phyloP scores from a whole-genome alignment of 2,329 filamentous ascomycete genomes.

The Rugonectria rugulosa region DNA sequence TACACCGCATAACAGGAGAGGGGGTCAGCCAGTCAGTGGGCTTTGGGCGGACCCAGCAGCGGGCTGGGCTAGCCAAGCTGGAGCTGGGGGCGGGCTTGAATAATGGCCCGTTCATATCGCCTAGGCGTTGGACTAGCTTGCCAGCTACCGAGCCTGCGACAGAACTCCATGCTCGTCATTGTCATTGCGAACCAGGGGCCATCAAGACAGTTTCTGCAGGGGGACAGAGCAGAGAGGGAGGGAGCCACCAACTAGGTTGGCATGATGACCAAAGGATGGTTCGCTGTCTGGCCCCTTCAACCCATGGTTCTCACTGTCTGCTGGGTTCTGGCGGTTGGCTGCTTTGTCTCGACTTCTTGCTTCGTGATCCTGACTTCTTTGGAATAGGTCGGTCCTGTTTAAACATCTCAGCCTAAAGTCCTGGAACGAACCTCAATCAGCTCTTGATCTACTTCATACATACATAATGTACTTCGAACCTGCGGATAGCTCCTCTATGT shows the following conservation, averaged over 20 bases:
- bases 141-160: constrained; percentile 40
- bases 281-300: background rate
- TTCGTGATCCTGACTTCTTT: background rate
- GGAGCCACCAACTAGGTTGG: background rate
- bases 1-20: constrained; percentile 3
- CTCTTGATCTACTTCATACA: no score
- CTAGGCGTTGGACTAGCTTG: constrained; percentile 29
- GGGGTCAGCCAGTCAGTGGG: constrained; percentile 6
- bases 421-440: no score
- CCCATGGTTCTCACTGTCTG: background rate
- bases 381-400: background rate
- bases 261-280: background rate
- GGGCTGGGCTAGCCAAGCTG: constrained; percentile 29
- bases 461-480: no score
- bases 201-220: constrained; percentile 8
- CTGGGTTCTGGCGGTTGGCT: background rate
- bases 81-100: constrained; percentile 32
- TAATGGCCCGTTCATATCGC: constrained; percentile 35
- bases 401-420: background rate
- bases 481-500: no score
- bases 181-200: constrained; percentile 28
- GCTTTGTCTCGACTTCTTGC: background rate
- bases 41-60: constrained; percentile 21
- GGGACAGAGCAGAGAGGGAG: background rate
- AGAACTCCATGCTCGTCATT: constrained; percentile 40